Base-by-base conservation (phyloP, 345 rosid genomes). In the Linum usitatissimum region DNA sequence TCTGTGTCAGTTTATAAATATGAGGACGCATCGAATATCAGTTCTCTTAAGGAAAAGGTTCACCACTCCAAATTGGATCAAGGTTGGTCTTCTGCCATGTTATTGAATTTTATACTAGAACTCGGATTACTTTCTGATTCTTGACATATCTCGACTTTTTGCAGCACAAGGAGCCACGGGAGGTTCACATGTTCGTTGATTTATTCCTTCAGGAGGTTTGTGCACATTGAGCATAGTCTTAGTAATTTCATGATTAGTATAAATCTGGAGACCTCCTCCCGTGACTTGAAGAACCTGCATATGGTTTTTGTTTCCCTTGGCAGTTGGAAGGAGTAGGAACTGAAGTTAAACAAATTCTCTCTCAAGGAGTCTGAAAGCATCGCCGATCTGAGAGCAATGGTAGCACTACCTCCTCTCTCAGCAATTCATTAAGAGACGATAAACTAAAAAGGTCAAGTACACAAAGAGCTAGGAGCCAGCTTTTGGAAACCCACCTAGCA, bases 81-180 rank as follows among this genome's bases (percentile, higher is more conserved):
- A 94, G 97, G 99, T 90, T 73, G 71, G 74, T 68, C 53, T 53
- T 30, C 55, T 61, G 9, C 14, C 53, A 60, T 53, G 30, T 21
- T 60, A 61, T 61, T 60, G 62, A 61, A 13, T 48, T 23, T 17
- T 66, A 54, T 51, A 40, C 31, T 38, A 30, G 55, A 66, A 64
- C 6, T 5, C 51, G 61, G 56, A 68, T 70, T 34, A 59, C 6
- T 56, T 18, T 49, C 69, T 30, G 55, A 51, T 30, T 70, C 34
- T 56, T 67, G 48, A 76, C 62, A 48, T 59, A 61, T 71, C 57
- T 64, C 62, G 42, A 70, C 65, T 64, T 78, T 45, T 73, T 60
- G 71, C 89, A 94, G 99, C 99, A 94, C 78, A 94, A 87, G 85
- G 99, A 94, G 79, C 99, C 99, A 18, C 78, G 96, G 71, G 99